These are phyloP conservation scores for Scheffersomyces ergatensis DNA, from an alignment of 805 yeast genomes.

Conservation along the genomic window DNA sequence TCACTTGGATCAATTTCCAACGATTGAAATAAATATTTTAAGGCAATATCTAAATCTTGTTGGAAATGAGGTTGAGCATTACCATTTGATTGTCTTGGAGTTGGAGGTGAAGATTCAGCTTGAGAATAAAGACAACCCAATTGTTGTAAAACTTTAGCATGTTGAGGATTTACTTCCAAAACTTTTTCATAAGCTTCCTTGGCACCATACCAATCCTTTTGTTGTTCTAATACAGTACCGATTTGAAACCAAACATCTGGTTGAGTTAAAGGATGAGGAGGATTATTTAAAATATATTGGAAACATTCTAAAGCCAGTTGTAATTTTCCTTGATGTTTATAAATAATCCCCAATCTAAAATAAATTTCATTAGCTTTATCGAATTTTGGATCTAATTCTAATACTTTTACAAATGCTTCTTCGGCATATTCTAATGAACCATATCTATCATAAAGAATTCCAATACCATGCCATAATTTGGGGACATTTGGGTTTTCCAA, in stretches of 20 bases:
- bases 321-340: conserved; percentile 89
- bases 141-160: conserved; percentile 94
- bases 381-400: conserved; percentile 93
- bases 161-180: conserved; percentile 83
- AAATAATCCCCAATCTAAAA: conserved; percentile 92
- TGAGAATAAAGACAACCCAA: conserved; percentile 92
- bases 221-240: conserved; percentile 93
- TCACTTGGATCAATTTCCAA: conserved; percentile 86
- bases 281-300: conserved; percentile 83
- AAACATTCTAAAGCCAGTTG: conserved; percentile 90
- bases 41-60: conserved; percentile 76
- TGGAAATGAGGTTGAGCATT: conserved; percentile 60
- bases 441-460: conserved; percentile 92
- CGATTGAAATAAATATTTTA: conserved; percentile 79
- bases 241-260: conserved; percentile 99
- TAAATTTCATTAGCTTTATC: conserved; percentile 96
- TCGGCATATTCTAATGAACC: conserved; percentile 97
- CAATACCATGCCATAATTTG: conserved; percentile 97
- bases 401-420: conserved; percentile 94
- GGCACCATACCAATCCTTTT: conserved; percentile 87
- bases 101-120: conserved; percentile 32
- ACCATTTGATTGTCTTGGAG: conserved; percentile 8
- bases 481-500: conserved; percentile 93
- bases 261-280: conserved; percentile 94
- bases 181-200: conserved; percentile 95